Base-by-base conservation (phyloP, 352 stramenopile genomes). In the Thalassiosira sp. region DNA sequence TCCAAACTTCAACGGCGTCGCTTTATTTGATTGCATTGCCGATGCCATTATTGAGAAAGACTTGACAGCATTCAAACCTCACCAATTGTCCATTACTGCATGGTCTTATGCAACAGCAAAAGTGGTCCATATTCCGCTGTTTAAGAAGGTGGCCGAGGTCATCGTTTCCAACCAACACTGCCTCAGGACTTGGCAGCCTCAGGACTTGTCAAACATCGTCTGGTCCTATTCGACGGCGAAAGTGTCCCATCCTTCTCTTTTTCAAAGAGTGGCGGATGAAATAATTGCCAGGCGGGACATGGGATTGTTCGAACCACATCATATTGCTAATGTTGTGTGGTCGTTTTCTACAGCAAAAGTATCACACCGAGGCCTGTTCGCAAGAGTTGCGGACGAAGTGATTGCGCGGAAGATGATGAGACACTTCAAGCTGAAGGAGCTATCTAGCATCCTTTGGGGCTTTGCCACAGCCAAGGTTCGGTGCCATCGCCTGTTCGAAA, bases 211-310 rank as follows among this genome's bases (percentile, higher is more conserved):
- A 16, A 74, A 74, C n/a, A 24, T 37, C 0, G 0, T 54, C 5
- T 74, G 64, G 64, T 54, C 64, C 5, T 74, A 28, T 49, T 51
- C 8, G 31, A 74, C 18, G 3, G 46, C 48, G 18, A n/a, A 31
- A 15, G 35, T 53, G 42, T 51, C 28, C 3, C 45, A 71, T 33
- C 18, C 61, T 24, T 13, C 18, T 10, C 46, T 71, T 24, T 71
- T 71, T 18, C 13, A 71, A 5, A 71, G 20, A 18, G 15, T 71
- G 2, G 24, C n/a, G 22, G 15, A 59, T 56, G 15, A 49, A 13
- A 16, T 59, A 3, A 16, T 51, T 33, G 13, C 6, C 6, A 37
- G 40, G 1, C 11, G 10, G 10, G 16, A 56, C 40, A 25, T 56
- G 18, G 37, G 49, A 37, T 25, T 5, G 6, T 62, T 62, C 46